Conservation (phyloP, 345 rosid species). For the Bretschneidera sinensis region DNA sequence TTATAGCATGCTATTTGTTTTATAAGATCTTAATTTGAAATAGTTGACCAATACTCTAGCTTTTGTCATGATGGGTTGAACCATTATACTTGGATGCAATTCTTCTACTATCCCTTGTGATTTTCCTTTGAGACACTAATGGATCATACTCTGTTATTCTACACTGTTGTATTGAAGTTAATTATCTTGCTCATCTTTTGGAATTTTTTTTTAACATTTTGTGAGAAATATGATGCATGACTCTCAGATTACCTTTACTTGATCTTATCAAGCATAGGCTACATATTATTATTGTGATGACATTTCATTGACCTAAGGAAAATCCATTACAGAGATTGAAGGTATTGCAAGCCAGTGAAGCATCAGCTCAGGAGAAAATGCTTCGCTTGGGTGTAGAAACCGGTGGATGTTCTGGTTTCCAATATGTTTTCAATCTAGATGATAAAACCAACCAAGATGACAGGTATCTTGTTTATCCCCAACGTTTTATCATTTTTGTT, state of each 20-base stretch:
- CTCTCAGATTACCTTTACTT: not conserved
- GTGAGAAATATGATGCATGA: not conserved
- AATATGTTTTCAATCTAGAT: constrained; percentile 81
- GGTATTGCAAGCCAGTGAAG: constrained; percentile 64
- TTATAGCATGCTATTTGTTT: too few relatives aligned
- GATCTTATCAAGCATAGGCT: not conserved
- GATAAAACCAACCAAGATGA: constrained; percentile 60
- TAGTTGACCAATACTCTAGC: too few relatives aligned
- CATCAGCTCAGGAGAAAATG: constrained; percentile 38
- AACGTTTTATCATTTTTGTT: not conserved
- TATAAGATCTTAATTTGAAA: too few relatives aligned
- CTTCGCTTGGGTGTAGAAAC: constrained; percentile 90
- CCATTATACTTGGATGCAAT: too few relatives aligned
- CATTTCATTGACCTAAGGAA: not conserved
- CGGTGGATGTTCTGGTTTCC: constrained; percentile 98
- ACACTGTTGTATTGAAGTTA: too few relatives aligned
- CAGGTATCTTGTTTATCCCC: constrained; percentile 38
- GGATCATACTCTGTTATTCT: too few relatives aligned
- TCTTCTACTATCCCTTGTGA: not conserved
- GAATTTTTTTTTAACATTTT: not conserved
- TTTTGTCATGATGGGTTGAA: not conserved
- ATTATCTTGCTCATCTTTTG: not conserved
- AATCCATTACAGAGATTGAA: constrained; percentile 62
- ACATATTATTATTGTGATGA: not conserved
- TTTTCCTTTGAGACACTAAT: too few relatives aligned